phyloP scores from a whole-genome alignment of 2,329 filamentous ascomycete genomes.

The Colletotrichum costaricense region DNA sequence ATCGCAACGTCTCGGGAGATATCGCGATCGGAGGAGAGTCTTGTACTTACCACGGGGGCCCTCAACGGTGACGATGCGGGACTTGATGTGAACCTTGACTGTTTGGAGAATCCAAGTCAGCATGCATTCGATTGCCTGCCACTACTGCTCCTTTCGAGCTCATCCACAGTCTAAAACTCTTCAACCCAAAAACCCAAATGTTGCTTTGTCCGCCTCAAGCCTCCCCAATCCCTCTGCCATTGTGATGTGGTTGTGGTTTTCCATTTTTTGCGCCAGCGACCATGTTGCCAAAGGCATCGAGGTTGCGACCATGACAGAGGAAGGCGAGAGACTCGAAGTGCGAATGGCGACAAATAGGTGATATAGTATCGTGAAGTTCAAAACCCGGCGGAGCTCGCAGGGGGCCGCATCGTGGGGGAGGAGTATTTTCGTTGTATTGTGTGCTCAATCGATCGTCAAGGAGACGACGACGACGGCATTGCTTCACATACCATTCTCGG shows the following conservation, averaged over 20 bases:
- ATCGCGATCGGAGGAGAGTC: neutral
- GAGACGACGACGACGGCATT: constrained; percentile 35
- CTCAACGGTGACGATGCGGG: constrained; percentile 95
- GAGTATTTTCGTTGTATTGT: constrained; percentile 4
- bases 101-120: constrained; percentile 54
- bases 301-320: neutral
- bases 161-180: constrained; percentile 39
- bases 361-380: constrained; percentile 35
- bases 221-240: constrained; percentile 12
- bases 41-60: constrained; percentile 83
- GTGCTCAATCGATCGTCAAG: constrained; percentile 10
- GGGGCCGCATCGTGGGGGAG: constrained; percentile 17
- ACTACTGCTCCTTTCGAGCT: constrained; percentile 40
- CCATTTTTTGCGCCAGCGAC: neutral
- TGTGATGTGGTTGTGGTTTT: neutral
- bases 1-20: neutral
- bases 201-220: constrained; percentile 14
- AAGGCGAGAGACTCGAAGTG: neutral
- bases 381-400: constrained; percentile 34
- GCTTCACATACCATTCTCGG: constrained; percentile 88
- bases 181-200: constrained; percentile 33
- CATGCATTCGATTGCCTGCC: constrained; percentile 40
- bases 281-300: neutral
- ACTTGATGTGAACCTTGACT: constrained; percentile 99
- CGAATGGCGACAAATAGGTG: constrained; percentile 4